Conservation (phyloP, 2,329 filamentous ascomycete species). For the Diplodia mutila region DNA sequence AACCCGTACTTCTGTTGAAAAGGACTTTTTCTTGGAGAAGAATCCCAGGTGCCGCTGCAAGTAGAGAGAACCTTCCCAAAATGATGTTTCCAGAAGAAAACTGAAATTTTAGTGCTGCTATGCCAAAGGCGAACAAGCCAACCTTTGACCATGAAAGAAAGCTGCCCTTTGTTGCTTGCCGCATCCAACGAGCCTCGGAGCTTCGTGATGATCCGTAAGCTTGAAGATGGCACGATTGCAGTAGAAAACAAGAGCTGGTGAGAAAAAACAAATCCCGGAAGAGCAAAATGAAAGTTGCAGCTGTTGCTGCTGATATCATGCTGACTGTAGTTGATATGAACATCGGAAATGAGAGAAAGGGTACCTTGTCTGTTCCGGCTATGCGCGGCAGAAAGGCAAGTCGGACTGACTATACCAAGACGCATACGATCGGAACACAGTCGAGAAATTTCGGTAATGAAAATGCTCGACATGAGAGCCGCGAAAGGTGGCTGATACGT, state of each 20-base stretch:
- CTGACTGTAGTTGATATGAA: conserved; percentile 21
- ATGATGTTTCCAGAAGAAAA: conserved; percentile 23
- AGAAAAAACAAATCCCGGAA: conserved; percentile 10
- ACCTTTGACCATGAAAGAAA: conserved; percentile 4
- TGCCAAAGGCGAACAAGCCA: conserved; percentile 22
- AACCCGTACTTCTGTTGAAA: background rate
- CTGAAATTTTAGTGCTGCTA: conserved; percentile 23
- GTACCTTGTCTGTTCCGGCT: conserved; percentile 10
- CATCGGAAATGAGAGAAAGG: conserved; percentile 11
- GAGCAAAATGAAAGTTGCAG: conserved; percentile 21
- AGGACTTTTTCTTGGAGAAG: background rate
- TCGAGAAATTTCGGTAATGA: conserved; percentile 24
- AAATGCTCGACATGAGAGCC: conserved; percentile 22
- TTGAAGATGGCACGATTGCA: conserved; percentile 23
- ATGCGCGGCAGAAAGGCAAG: conserved; percentile 19
- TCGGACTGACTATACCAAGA: conserved; percentile 25
- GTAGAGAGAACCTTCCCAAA: background rate
- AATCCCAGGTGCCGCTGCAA: background rate
- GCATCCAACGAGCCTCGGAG: conserved; percentile 19
- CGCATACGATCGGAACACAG: conserved; percentile 23
- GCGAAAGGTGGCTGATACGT: conserved; percentile 23
- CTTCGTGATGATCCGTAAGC: conserved; percentile 12
- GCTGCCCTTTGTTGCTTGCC: conserved; percentile 14
- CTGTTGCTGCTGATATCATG: conserved; percentile 14
- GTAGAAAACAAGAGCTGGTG: conserved; percentile 20